Evolutionary conservation across 1,284 basidiomycete species (phyloP).

Genomic region (Cryptococcus maquisensis): DNA sequence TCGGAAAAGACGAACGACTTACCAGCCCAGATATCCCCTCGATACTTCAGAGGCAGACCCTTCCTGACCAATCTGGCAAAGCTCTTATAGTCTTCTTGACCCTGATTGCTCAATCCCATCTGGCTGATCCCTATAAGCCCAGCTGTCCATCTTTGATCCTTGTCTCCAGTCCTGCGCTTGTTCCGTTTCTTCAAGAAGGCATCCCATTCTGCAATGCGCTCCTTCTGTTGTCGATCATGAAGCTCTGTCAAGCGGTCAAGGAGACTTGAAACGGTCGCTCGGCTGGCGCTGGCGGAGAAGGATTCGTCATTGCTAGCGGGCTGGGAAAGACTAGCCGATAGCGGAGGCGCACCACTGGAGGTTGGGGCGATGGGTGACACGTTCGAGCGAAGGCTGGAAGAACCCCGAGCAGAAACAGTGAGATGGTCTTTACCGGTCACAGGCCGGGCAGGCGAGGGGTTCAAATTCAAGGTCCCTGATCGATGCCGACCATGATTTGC

Average conservation of each 20-base stretch:
- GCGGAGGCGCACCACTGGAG: slow-evolving; percentile 9
- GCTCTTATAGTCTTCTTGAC: slow-evolving; percentile 69
- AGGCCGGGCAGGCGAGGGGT: slow-evolving; percentile 47
- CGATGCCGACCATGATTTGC: slow-evolving; percentile 21
- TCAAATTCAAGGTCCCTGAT: slow-evolving; percentile 28
- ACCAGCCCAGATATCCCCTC: slow-evolving; percentile 63
- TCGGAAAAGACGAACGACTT: slow-evolving; percentile 3
- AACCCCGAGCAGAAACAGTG: slow-evolving; percentile 40
- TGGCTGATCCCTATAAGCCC: slow-evolving; percentile 84
- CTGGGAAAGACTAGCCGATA: slow-evolving; percentile 16
- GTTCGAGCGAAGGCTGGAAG: slow-evolving; percentile 22
- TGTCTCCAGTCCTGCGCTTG: slow-evolving; percentile 45
- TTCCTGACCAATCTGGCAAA: slow-evolving; percentile 72
- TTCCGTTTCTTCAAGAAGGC: slow-evolving; percentile 61
- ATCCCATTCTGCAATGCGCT: slow-evolving; percentile 80
- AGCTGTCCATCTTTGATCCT: slow-evolving; percentile 66
- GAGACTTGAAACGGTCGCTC: slow-evolving; percentile 69
- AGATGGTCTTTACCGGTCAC: slow-evolving; percentile 41
- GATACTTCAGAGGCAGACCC: slow-evolving; percentile 84
- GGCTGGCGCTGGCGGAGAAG: slow-evolving; percentile 20
- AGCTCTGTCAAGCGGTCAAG: slow-evolving; percentile 77
- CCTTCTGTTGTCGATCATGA: slow-evolving; percentile 75
- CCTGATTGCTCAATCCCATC: slow-evolving; percentile 67
- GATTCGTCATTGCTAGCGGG: neutral
- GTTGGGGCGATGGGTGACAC: slow-evolving; percentile 3